phyloP scores from a whole-genome alignment of 495 filamentous ascomycete species.

The Penicillium dipodomyicola region DNA sequence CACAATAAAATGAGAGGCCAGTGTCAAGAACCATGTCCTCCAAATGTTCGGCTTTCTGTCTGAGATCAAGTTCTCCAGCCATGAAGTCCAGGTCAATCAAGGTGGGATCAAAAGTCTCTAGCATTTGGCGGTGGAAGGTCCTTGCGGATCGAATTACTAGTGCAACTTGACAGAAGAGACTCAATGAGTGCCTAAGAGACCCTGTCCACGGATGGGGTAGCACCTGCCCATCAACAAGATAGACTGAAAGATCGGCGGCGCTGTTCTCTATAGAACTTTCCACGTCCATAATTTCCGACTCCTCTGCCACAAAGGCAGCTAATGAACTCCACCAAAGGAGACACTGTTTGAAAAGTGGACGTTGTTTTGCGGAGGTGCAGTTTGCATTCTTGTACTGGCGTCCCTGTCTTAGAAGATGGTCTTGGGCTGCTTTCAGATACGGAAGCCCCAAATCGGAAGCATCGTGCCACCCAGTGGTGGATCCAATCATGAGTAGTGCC shows the following conservation, averaged over 20 bases:
- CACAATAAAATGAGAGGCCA: conserved; percentile 25
- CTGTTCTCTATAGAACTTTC: conserved; percentile 18
- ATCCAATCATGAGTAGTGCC: conserved; percentile 26
- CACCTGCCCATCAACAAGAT: conserved; percentile 25
- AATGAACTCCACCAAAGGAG: conserved; percentile 27
- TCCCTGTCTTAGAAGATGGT: conserved; percentile 21
- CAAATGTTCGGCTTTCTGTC: conserved; percentile 19
- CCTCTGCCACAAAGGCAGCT: conserved; percentile 27
- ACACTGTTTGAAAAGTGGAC: conserved; percentile 27
- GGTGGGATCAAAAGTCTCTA: conserved; percentile 12
- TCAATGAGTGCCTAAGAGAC: conserved; percentile 21
- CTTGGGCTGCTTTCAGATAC: conserved; percentile 26
- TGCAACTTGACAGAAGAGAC: conserved; percentile 22
- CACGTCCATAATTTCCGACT: conserved; percentile 20
- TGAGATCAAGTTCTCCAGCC: conserved; percentile 23
- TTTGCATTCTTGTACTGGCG: conserved; percentile 18
- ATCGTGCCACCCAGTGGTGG: conserved; percentile 27
- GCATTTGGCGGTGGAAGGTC: conserved; percentile 16
- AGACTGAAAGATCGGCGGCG: conserved; percentile 20
- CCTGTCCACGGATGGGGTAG: conserved; percentile 30
- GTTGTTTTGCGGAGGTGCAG: conserved; percentile 23
- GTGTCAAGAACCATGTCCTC: conserved; percentile 26
- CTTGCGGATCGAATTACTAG: conserved; percentile 21
- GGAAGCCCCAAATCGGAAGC: conserved; percentile 22
- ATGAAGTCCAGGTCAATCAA: conserved; percentile 21